Evolutionary conservation across 2,329 filamentous ascomycete genomes (phyloP), one percentile per base, ranked within the genome.

Genomic region (Xylariaceae sp.): DNA sequence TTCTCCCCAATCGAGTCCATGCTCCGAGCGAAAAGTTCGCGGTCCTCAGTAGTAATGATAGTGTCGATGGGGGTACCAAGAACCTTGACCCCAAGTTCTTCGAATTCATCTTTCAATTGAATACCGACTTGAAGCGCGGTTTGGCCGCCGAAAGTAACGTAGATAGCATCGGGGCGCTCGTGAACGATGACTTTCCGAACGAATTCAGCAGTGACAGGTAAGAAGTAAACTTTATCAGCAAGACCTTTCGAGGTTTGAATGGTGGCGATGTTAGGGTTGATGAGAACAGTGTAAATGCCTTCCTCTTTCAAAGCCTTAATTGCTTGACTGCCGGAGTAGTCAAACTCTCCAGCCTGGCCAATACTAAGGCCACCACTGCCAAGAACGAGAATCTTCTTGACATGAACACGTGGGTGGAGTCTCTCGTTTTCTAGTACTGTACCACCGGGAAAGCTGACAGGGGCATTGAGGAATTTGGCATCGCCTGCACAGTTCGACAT

Each of bases 1-100:
- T 96, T 96, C 73, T 96, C 94, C 54, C 89, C 89, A 65, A 99
- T 97, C 0, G 90, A 94, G 66, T 97, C 92, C 92, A 99, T 97
- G 75, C 90, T 95, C 57, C 92, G 86, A 46, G 94, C 94, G 64
- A 99, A 99, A 39, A 97, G 81, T 74, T 99, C 94, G 69, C 94
- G 88, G 65, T 99, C 94, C 71, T 99, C 94, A 1, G 94, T 99
- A 18, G 92, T 97, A 72, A 97, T 96, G 72, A 99, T 96, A 42
- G 94, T 97, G 39, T 96, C 88, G 55, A 99, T 97, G 11, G 92
- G 91, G 6, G 94, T 99, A 70, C 94, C 94, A 14, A 99, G 80
- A 39, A 99, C 92, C 73, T 90, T 86, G 62, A 99, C 92, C 40
- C 94, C 94, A 5, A 97, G 86, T 44, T 75, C 78, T 68, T 95